phyloP scores from a whole-genome alignment of 371 early-diverging fungal species.

The Choanephora cucurbitarum region DNA sequence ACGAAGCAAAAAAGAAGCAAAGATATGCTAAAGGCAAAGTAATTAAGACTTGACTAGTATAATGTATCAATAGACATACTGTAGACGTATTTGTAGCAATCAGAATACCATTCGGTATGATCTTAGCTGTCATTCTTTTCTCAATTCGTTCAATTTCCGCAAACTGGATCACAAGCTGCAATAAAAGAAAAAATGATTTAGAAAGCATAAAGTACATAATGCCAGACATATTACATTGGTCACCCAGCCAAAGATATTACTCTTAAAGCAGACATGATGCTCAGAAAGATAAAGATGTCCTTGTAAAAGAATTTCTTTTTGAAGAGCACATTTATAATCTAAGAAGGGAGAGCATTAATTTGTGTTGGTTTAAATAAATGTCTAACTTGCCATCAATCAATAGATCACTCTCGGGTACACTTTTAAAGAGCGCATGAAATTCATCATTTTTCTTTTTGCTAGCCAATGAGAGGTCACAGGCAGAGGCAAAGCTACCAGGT shows the following conservation, averaged over 20 bases:
- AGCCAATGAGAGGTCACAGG: slow-evolving; percentile 35
- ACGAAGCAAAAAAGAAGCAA: slow-evolving; percentile 79
- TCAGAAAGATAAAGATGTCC: slow-evolving; percentile 90
- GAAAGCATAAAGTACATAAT: too few species aligned
- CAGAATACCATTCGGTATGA: slow-evolving; percentile 87
- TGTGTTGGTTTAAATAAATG: not conserved
- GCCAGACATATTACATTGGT: slow-evolving; percentile 63
- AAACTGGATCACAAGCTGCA: slow-evolving; percentile 77
- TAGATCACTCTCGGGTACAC: slow-evolving; percentile 56
- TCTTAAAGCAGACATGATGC: slow-evolving; percentile 88
- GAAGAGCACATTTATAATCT: slow-evolving; percentile 91
- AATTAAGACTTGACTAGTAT: too few species aligned
- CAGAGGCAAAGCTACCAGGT: slow-evolving; percentile 35
- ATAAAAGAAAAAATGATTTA: not conserved
- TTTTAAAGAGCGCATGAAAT: slow-evolving; percentile 61
- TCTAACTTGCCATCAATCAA: slow-evolving; percentile 56
- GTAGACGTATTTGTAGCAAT: slow-evolving; percentile 72
- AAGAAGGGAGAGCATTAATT: slow-evolving; percentile 1
- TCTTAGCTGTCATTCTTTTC: slow-evolving; percentile 77
- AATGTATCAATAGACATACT: slow-evolving; percentile 46
- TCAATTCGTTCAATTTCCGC: slow-evolving; percentile 81
- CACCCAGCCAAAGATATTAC: slow-evolving; percentile 96
- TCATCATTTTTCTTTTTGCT: slow-evolving; percentile 50
- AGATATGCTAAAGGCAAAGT: slow-evolving; percentile 56
- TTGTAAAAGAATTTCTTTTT: slow-evolving; percentile 91